phyloP scores from a whole-genome alignment of 805 yeast species.

The Candida koratica region DNA sequence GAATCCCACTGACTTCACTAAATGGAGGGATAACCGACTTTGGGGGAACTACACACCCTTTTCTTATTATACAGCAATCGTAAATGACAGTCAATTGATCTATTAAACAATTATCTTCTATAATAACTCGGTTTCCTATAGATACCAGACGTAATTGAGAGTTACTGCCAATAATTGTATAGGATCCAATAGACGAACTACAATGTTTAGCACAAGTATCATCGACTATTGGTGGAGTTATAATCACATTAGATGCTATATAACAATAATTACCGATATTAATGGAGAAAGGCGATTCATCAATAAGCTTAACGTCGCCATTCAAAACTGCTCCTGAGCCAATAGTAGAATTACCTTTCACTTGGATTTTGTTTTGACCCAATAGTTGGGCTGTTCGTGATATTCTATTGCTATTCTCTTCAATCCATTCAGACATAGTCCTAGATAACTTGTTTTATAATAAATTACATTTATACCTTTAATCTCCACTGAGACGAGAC shows the following conservation, averaged over 20 bases:
- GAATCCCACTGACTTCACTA: constrained; percentile 40
- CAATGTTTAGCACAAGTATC: constrained; percentile 15
- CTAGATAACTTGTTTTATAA: too few relatives aligned
- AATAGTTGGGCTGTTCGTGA: constrained; percentile 40
- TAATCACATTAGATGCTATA: constrained; percentile 24
- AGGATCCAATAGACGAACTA: constrained; percentile 44
- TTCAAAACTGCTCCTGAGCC: constrained; percentile 29
- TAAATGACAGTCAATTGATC: constrained; percentile 38
- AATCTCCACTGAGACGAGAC: too few relatives aligned
- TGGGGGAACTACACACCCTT: constrained; percentile 40
- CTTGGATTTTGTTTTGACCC: constrained; percentile 41
- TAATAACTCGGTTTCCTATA: constrained; percentile 47
- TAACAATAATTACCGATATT: constrained; percentile 47
- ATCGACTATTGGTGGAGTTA: constrained; percentile 19
- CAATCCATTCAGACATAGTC: constrained; percentile 36
- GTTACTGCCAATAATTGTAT: constrained; percentile 37
- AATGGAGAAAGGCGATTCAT: constrained; percentile 24
- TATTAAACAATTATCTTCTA: constrained; percentile 41
- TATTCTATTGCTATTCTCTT: constrained; percentile 51
- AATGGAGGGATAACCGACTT: constrained; percentile 50
- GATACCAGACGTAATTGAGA: constrained; percentile 31
- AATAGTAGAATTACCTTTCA: constrained; percentile 47
- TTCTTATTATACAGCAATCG: constrained; percentile 49
- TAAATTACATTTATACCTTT: too few relatives aligned
- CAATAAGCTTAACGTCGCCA: constrained; percentile 27